Conservation (phyloP, 2,329 filamentous ascomycete genomes). For the Diaporthe sp. region DNA sequence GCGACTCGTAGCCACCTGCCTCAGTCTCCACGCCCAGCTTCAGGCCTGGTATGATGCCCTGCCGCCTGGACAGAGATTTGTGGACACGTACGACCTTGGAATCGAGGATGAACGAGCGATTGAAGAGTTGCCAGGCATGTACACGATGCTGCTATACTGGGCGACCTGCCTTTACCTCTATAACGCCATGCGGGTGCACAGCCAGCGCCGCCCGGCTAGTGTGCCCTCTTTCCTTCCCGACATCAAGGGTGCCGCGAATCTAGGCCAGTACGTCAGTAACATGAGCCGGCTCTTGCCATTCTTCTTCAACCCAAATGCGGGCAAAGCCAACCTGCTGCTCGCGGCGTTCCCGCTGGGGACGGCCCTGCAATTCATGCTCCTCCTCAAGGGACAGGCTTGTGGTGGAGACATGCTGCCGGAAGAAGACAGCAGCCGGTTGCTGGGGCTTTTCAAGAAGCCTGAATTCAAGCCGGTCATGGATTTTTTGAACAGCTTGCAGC, state of each 20-base stretch:
- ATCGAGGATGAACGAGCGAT: slow-evolving; percentile 30
- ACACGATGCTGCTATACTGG: slow-evolving; percentile 43
- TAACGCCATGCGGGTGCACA: slow-evolving; percentile 39
- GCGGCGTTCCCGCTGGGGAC: slow-evolving; percentile 29
- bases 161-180: slow-evolving; percentile 44
- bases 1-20: slow-evolving; percentile 28
- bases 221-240: background rate
- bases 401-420: background rate
- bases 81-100: background rate
- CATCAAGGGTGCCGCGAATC: background rate
- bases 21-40: background rate
- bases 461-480: slow-evolving; percentile 20
- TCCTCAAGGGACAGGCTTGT: slow-evolving; percentile 6
- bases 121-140: slow-evolving; percentile 43
- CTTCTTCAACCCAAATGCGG: slow-evolving; percentile 44
- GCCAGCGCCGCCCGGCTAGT: slow-evolving; percentile 14
- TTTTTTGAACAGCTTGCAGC: slow-evolving; percentile 26
- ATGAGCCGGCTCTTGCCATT: slow-evolving; percentile 41
- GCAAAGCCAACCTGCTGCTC: slow-evolving; percentile 33
- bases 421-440: slow-evolving; percentile 3
- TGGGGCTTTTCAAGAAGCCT: slow-evolving; percentile 10
- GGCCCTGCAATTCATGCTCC: slow-evolving; percentile 9
- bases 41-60: slow-evolving; percentile 40
- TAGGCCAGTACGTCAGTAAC: slow-evolving; percentile 41
- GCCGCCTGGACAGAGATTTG: slow-evolving; percentile 38